These are phyloP conservation scores for Penicillium sp. DNA, from an alignment of 2,329 filamentous ascomycete species.

Conservation along the genomic window DNA sequence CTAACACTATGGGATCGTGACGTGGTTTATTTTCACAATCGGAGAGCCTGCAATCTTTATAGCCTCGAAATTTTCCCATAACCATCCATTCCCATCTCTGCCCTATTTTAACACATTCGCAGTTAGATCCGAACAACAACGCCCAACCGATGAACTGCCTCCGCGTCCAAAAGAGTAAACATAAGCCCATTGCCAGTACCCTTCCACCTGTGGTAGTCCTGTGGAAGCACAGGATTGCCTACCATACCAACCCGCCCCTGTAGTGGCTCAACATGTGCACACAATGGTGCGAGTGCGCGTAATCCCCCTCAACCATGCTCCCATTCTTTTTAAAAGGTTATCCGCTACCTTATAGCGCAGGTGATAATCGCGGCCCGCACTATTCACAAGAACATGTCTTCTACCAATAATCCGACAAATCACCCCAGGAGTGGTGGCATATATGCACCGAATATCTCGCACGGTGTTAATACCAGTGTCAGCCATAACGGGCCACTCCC, in stretches of 20 bases:
- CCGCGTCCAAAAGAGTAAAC: background rate
- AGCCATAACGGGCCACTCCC: background rate
- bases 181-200: background rate
- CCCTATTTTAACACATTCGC: too few relatives aligned
- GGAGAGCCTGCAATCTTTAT: background rate
- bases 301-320: background rate
- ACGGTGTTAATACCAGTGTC: background rate
- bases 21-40: background rate
- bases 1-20: background rate
- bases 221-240: background rate
- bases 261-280: background rate
- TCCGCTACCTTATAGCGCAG: background rate
- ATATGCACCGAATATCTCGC: background rate
- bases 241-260: background rate
- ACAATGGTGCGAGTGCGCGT: background rate
- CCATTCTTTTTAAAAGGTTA: background rate
- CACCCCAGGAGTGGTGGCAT: background rate
- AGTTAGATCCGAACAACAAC: background rate
- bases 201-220: background rate
- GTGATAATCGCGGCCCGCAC: background rate
- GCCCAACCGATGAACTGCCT: background rate
- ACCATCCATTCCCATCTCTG: background rate
- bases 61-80: background rate
- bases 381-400: background rate
- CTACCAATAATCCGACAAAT: background rate